A percentile compares a stretch with the other conserved stretches of the same genome.
Conservation (phyloP, 257 asterid genomes). For the Handroanthus guayacan region DNA sequence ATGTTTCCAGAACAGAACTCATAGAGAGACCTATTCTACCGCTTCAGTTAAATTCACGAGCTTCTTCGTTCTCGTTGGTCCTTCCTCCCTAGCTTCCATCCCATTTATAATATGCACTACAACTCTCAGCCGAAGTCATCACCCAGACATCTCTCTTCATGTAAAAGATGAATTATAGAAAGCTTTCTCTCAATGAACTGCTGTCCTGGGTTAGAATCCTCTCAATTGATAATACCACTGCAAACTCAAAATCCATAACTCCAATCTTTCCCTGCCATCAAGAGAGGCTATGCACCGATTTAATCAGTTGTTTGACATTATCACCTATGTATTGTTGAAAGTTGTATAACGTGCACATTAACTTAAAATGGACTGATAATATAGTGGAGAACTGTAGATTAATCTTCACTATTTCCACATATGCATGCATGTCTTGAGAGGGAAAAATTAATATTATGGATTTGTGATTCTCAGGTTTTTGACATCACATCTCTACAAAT, state of each 20-base stretch:
- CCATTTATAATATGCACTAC: too few species aligned
- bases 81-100: neutral
- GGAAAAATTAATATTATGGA: neutral
- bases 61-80: neutral
- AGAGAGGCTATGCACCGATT: neutral
- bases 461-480: slow-evolving; percentile 66
- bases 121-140: neutral
- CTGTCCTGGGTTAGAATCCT: neutral
- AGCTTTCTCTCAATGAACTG: neutral
- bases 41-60: neutral
- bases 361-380: slow-evolving; percentile 13
- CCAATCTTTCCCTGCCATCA: neutral
- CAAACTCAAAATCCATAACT: neutral
- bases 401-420: slow-evolving; percentile 8
- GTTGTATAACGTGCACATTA: neutral
- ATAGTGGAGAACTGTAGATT: neutral
- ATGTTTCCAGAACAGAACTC: neutral
- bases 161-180: neutral
- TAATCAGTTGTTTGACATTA: neutral
- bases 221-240: neutral
- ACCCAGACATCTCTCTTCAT: neutral
- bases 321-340: neutral
- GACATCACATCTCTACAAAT: slow-evolving; percentile 88
- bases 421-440: neutral
- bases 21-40: neutral